phyloP scores from a whole-genome alignment of 2,329 filamentous ascomycete genomes.

The Fusarium xyrophilum region DNA sequence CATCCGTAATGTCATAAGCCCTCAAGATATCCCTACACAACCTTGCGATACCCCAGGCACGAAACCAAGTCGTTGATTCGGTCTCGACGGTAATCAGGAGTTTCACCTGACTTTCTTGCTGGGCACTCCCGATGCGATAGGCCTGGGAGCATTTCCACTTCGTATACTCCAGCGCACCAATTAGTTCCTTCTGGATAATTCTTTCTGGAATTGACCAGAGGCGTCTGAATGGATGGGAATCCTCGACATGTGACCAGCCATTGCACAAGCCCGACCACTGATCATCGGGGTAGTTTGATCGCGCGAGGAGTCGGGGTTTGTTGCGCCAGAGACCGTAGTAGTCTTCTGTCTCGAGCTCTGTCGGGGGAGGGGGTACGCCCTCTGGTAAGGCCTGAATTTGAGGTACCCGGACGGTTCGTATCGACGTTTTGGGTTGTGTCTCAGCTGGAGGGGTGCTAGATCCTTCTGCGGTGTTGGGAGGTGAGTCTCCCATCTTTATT shows the following conservation, averaged over 20 bases:
- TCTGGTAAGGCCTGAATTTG: background rate
- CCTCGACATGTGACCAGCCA: background rate
- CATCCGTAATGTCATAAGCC: background rate
- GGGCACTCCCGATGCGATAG: background rate
- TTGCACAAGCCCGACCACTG: background rate
- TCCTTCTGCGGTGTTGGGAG: fast-evolving
- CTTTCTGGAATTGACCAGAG: background rate
- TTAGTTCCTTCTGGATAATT: background rate
- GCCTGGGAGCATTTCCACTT: background rate
- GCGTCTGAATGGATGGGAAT: background rate
- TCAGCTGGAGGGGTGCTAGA: background rate
- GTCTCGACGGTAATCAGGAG: background rate
- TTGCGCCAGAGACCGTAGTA: background rate
- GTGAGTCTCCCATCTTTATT: fast-evolving
- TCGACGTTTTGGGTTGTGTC: fast-evolving
- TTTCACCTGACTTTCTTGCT: background rate
- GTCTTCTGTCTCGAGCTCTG: background rate
- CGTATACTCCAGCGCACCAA: background rate
- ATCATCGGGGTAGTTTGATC: background rate
- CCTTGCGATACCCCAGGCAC: background rate
- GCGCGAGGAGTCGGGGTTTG: background rate
- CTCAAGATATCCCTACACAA: background rate
- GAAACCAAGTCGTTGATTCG: background rate
- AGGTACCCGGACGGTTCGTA: background rate
- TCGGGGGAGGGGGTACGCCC: background rate